A percentile compares a stretch with the other conserved stretches of the same genome.
Conservation (phyloP, 129 eudicot genomes). For the Solidago caesia region DNA sequence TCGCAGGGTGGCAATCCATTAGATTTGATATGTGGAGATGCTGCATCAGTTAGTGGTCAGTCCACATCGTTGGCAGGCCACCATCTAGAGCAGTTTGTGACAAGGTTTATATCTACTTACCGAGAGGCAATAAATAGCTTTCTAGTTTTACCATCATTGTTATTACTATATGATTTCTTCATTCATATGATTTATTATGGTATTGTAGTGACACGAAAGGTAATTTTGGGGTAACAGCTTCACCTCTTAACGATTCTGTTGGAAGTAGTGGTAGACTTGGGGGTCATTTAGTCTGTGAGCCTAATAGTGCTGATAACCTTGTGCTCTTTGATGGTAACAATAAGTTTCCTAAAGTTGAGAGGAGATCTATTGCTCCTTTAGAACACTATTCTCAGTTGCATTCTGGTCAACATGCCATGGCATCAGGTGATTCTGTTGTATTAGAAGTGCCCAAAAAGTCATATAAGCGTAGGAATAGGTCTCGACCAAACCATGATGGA, state of each 20-base stretch:
- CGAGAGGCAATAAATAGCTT: background rate
- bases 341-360: slow-evolving; percentile 46
- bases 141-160: background rate
- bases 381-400: slow-evolving; percentile 51
- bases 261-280: slow-evolving; percentile 83
- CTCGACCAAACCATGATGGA: slow-evolving; percentile 68
- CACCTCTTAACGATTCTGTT: slow-evolving; percentile 87
- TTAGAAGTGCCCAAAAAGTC: slow-evolving; percentile 65
- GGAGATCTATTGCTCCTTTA: slow-evolving; percentile 38
- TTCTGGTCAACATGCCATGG: slow-evolving; percentile 42
- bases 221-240: slow-evolving; percentile 73
- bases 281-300: slow-evolving; percentile 54
- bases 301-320: slow-evolving; percentile 85
- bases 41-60: slow-evolving; percentile 66
- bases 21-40: slow-evolving; percentile 56
- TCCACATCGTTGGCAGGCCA: slow-evolving; percentile 71
- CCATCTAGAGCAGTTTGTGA: slow-evolving; percentile 58
- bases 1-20: slow-evolving; percentile 88
- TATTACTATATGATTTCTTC: background rate
- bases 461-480: slow-evolving; percentile 71
- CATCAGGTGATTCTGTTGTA: slow-evolving; percentile 55
- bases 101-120: slow-evolving; percentile 46
- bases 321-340: slow-evolving; percentile 62
- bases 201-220: slow-evolving; percentile 77
- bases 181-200: slow-evolving; percentile 12